phyloP scores from a whole-genome alignment of 2,329 filamentous ascomycete species.

The Hypoxylon sp. region DNA sequence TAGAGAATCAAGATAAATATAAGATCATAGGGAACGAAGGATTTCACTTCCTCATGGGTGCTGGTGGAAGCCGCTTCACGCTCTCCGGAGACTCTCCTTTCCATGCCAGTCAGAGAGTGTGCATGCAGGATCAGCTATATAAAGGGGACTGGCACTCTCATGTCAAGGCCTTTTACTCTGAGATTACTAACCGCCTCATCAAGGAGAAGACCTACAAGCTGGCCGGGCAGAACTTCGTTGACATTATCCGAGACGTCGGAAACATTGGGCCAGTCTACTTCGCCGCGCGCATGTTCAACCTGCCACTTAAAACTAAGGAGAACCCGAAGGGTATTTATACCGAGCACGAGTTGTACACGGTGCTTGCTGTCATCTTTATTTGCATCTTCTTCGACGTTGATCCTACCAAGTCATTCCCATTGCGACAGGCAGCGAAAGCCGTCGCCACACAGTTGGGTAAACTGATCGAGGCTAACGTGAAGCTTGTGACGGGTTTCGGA shows the following conservation, averaged over 20 bases:
- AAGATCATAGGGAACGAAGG: conserved; percentile 74
- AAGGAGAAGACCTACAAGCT: conserved; percentile 74
- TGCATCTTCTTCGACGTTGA: conserved; percentile 77
- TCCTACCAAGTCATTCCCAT: conserved; percentile 73
- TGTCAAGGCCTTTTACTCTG: conserved; percentile 76
- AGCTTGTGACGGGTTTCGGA: conserved; percentile 63
- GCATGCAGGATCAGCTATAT: conserved; percentile 70
- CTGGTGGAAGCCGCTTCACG: conserved; percentile 67
- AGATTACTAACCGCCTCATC: conserved; percentile 72
- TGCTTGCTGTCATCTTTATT: conserved; percentile 74
- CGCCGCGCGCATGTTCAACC: conserved; percentile 71
- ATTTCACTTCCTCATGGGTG: conserved; percentile 72
- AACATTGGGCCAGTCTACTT: conserved; percentile 77
- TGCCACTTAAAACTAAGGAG: conserved; percentile 74
- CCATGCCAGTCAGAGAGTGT: conserved; percentile 64
- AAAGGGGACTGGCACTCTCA: conserved; percentile 71
- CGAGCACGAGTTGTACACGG: conserved; percentile 70
- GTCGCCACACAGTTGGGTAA: conserved; percentile 71
- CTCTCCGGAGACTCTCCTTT: conserved; percentile 64
- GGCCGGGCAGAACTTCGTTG: conserved; percentile 72
- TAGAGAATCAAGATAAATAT: conserved; percentile 73
- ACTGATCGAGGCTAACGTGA: conserved; percentile 74
- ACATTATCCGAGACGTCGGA: conserved; percentile 77
- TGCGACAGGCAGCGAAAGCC: conserved; percentile 69
- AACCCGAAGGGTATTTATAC: conserved; percentile 71